These are phyloP conservation scores for Carex arenaria DNA, from an alignment of 202 grass and related monocot genomes.

Conservation along the genomic window DNA sequence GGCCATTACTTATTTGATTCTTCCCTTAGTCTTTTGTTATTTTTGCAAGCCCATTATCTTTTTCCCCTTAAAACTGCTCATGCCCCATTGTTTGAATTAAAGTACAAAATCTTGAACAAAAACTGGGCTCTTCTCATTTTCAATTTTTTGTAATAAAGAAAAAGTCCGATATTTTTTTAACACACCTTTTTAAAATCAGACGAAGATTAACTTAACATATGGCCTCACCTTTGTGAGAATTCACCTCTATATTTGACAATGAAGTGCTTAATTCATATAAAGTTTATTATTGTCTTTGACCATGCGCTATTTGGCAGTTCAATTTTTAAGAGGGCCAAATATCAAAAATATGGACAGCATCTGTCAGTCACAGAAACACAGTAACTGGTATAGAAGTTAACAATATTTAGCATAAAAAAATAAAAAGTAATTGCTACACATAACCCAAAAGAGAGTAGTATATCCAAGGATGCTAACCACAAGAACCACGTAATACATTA, in stretches of 20 bases:
- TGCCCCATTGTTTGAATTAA: background rate
- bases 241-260: background rate
- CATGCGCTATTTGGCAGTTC: background rate
- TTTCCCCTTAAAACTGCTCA: background rate
- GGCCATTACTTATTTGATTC: background rate
- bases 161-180: background rate
- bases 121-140: background rate
- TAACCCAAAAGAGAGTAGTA: background rate
- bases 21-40: background rate
- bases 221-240: background rate
- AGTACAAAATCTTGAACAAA: background rate
- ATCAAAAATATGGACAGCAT: background rate
- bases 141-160: background rate
- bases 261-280: background rate
- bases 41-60: background rate
- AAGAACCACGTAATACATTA: slow-evolving; percentile 14
- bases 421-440: background rate
- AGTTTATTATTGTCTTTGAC: background rate
- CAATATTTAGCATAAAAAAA: background rate
- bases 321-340: background rate
- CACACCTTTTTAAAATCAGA: background rate
- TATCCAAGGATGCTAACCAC: slow-evolving; percentile 10
- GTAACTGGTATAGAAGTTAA: background rate
- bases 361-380: background rate
- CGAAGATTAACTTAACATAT: background rate